A percentile compares a stretch with the other conserved stretches of the same genome.
Evolutionary conservation across 2,329 filamentous ascomycete species (phyloP).

Genomic region (Alternaria gaisen): DNA sequence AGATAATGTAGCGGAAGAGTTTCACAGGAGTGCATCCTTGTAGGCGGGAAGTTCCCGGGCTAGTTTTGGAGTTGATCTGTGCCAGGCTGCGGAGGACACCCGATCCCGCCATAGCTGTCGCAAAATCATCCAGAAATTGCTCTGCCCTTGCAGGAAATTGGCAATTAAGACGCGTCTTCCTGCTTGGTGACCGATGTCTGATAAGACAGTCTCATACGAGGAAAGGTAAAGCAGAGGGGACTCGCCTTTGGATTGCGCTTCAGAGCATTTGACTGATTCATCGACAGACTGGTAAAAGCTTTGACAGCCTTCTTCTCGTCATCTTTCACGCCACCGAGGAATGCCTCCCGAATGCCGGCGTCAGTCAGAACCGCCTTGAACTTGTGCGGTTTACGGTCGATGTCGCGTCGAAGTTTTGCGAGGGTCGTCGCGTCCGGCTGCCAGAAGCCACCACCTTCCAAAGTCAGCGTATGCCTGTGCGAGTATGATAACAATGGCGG

Average conservation of each 20-base stretch:
- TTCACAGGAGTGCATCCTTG: constrained; percentile 1
- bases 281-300: constrained; percentile 67
- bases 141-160: neutral
- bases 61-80: constrained; percentile 7
- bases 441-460: constrained; percentile 80
- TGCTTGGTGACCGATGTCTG: neutral
- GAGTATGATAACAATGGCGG: neutral
- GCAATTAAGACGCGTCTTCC: neutral
- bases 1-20: constrained; percentile 1
- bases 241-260: constrained; percentile 87
- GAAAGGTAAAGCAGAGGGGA: constrained; percentile 27
- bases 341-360: constrained; percentile 68
- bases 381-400: constrained; percentile 75
- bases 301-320: constrained; percentile 69
- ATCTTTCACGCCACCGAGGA: constrained; percentile 66
- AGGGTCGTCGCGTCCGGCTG: constrained; percentile 75
- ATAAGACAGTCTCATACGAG: neutral
- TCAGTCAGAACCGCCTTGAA: constrained; percentile 74
- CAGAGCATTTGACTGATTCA: constrained; percentile 76
- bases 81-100: constrained; percentile 4
- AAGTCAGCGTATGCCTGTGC: constrained; percentile 26
- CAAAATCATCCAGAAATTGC: neutral
- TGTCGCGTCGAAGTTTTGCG: constrained; percentile 72
- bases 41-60: neutral
- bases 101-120: constrained; percentile 4